These are phyloP conservation scores for Ogataea thermomethanolica DNA, from an alignment of 805 yeast species.

Conservation along the genomic window DNA sequence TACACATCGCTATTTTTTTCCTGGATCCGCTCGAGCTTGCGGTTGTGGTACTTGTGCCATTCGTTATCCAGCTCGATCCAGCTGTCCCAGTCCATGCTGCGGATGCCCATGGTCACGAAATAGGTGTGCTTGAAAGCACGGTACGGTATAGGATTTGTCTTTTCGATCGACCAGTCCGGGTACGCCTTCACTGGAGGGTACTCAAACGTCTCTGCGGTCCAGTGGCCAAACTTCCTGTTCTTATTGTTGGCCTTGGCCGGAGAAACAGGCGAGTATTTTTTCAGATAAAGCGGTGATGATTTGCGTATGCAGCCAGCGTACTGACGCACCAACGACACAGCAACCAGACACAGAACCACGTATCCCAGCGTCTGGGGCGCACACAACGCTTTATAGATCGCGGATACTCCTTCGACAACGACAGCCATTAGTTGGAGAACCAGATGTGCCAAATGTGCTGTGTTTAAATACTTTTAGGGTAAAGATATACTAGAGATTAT, in stretches of 20 bases:
- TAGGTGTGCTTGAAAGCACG: slow-evolving; percentile 66
- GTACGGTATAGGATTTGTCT: slow-evolving; percentile 57
- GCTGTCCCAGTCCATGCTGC: slow-evolving; percentile 54
- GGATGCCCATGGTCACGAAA: slow-evolving; percentile 65
- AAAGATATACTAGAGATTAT: slow-evolving; percentile 4
- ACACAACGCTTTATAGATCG: slow-evolving; percentile 1
- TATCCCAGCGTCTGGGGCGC: slow-evolving; percentile 10
- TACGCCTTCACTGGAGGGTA: slow-evolving; percentile 49
- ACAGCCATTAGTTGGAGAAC: slow-evolving; percentile 3
- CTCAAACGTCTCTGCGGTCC: slow-evolving; percentile 51
- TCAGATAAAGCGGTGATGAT: slow-evolving; percentile 9
- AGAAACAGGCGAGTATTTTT: slow-evolving; percentile 30
- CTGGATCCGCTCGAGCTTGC: slow-evolving; percentile 47
- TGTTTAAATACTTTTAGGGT: neutral
- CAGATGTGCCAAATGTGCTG: neutral
- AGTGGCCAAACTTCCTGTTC: slow-evolving; percentile 44
- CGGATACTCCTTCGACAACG: slow-evolving; percentile 1
- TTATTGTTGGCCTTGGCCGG: slow-evolving; percentile 40
- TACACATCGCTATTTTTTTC: slow-evolving; percentile 45
- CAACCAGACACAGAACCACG: slow-evolving; percentile 8
- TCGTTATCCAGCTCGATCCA: slow-evolving; percentile 72
- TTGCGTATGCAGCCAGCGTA: slow-evolving; percentile 1
- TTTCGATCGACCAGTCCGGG: slow-evolving; percentile 45
- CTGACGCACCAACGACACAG: neutral
- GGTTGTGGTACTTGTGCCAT: slow-evolving; percentile 53